Percentiles rank a stretch among this genome's conserved stretches.
Evolutionary conservation across 139 green algal genomes (phyloP).

Genomic region (Chlamydomonas sp.): DNA sequence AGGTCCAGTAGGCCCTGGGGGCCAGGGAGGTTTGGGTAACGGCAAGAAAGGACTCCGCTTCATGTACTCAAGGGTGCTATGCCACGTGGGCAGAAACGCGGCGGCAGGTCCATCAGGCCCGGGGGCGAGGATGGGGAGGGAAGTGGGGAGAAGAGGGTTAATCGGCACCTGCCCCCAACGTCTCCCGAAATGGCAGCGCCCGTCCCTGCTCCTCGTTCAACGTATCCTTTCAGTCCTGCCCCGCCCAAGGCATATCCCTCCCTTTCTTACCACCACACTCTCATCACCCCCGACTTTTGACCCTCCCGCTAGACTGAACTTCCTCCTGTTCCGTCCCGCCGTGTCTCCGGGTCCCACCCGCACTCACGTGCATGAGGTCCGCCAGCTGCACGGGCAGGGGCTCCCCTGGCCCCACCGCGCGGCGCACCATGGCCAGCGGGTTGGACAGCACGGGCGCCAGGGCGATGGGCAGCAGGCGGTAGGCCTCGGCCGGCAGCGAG

Average conservation of each 20-base stretch:
- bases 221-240: too few species aligned
- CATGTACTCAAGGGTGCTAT: too few species aligned
- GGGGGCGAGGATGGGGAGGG: too few species aligned
- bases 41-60: too few species aligned
- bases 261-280: neutral
- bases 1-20: slow-evolving; percentile 65
- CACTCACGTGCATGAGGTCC: slow-evolving; percentile 46
- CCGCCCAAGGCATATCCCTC: too few species aligned
- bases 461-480: slow-evolving; percentile 77
- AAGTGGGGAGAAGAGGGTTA: too few species aligned
- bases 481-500: slow-evolving; percentile 68
- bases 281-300: neutral
- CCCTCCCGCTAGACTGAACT: neutral
- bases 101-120: too few species aligned
- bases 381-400: slow-evolving; percentile 23
- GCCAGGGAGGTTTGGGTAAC: neutral
- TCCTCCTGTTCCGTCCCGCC: neutral
- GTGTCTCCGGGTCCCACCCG: neutral
- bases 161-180: too few species aligned
- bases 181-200: too few species aligned
- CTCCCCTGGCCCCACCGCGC: slow-evolving; percentile 19
- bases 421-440: slow-evolving; percentile 74
- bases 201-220: too few species aligned
- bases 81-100: too few species aligned
- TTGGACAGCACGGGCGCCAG: slow-evolving; percentile 87